Base-by-base conservation (phyloP, 257 asterid species). In the Leonotis leonurus region DNA sequence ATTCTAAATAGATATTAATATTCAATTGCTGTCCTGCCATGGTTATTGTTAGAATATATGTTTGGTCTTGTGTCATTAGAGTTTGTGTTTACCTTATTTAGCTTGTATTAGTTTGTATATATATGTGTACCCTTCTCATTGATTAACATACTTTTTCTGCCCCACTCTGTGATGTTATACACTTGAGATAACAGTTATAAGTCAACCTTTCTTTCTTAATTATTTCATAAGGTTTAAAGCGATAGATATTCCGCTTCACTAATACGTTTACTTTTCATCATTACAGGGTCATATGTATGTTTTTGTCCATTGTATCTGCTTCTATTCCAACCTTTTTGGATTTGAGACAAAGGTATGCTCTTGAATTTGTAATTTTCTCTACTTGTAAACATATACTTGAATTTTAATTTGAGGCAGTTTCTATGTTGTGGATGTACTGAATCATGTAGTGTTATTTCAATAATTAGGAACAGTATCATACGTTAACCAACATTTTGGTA, bases 281-380 rank as follows among this genome's bases (percentile, higher is more conserved):
- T 82, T 82, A 80, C 92, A 93, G 99, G 99, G 99, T 71, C 99
- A 93, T 62, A 87, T 93, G 87, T 93, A 93, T 69, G 70, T 93
- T 27, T 93, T 93, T 79, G 95, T 60, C 22, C 95, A 74, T 81
- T 56, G 51, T 59, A 76, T 93, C 70, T 93, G 99, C 95, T 93
- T 93, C 70, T 93, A 93, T 62, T 90, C 99, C 73, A 93, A 93
- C 78, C 79, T 93, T 25, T 90, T 93, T 59, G 97, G 99, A 60
- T 93, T 85, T 77, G 99, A 93, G 87, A 93, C 99, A 39, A 93
- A 87, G 99, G 99, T 89, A 53, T 67, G 73, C 25, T 62, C 60
- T 62, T 52, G 60, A 50, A 71, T 54, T 16, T 20, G 36, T 64
- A 24, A 18, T 25, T 65, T 41, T 10, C 16, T 41, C 8, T 40